phyloP scores from a whole-genome alignment of 1,284 basidiomycete species.

The Volvariella volvacea region DNA sequence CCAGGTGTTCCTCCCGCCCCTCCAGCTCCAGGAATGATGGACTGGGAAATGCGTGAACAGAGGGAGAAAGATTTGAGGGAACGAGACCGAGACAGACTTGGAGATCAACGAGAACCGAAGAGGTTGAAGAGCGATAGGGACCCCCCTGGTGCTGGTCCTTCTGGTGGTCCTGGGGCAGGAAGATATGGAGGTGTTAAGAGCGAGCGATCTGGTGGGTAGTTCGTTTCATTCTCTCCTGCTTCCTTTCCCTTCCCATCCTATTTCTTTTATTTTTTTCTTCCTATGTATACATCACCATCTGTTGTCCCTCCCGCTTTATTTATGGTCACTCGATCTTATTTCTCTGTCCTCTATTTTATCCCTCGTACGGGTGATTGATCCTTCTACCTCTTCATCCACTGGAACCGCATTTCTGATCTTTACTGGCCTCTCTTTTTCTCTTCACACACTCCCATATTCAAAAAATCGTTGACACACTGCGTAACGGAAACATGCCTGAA shows the following conservation, averaged over 20 bases:
- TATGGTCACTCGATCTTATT: too few species aligned
- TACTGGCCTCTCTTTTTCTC: too few species aligned
- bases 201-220: conserved; percentile 2
- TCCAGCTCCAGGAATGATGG: background rate
- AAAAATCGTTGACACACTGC: too few species aligned
- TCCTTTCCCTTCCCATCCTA: conserved; percentile 2
- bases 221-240: conserved; percentile 1
- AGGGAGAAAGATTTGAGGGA: conserved; percentile 4
- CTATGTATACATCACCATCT: too few species aligned
- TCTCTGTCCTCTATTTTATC: too few species aligned
- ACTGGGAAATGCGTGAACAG: conserved; percentile 2
- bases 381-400: too few species aligned
- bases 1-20: background rate
- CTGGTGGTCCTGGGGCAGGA: background rate
- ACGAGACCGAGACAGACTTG: conserved; percentile 13
- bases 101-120: conserved; percentile 18
- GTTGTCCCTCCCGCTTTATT: too few species aligned
- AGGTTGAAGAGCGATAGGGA: conserved; percentile 14
- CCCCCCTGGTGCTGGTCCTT: background rate
- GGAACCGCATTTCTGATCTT: too few species aligned
- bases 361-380: too few species aligned
- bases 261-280: too few species aligned
- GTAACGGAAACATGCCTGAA: too few species aligned
- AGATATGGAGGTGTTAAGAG: background rate
- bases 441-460: too few species aligned